A percentile compares a stretch with the other conserved stretches of the same genome.
These are phyloP conservation scores for Nannizziopsis barbatae DNA, from an alignment of 2,329 filamentous ascomycete species.

Conservation along the genomic window DNA sequence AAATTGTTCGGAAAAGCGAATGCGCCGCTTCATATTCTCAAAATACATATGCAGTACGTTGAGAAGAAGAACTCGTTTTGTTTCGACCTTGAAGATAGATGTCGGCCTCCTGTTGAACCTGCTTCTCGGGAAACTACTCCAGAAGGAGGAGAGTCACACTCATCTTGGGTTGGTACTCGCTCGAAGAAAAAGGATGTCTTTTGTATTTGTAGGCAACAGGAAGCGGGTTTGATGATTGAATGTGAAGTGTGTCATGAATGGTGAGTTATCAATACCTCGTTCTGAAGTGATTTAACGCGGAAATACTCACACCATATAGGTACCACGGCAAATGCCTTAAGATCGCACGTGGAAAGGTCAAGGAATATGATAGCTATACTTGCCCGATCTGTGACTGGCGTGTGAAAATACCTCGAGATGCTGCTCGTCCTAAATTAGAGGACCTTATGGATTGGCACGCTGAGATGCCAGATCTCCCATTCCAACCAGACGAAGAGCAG, in stretches of 20 bases:
- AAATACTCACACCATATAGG: conserved; percentile 41
- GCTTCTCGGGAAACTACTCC: conserved; percentile 71
- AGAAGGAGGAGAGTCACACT: conserved; percentile 40
- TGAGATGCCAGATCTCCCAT: conserved; percentile 68
- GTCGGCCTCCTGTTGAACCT: conserved; percentile 80
- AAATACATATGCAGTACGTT: conserved; percentile 88
- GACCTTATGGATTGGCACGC: conserved; percentile 75
- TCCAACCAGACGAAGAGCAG: conserved; percentile 91
- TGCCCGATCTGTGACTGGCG: conserved; percentile 97
- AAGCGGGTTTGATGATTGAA: conserved; percentile 99
- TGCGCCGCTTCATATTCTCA: conserved; percentile 88
- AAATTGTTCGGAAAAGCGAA: conserved; percentile 98
- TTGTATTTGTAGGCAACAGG: conserved; percentile 85
- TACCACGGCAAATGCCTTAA: conserved; percentile 98
- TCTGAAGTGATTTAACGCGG: neutral
- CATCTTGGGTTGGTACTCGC: conserved; percentile 37
- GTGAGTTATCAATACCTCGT: conserved; percentile 43
- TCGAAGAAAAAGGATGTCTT: conserved; percentile 68
- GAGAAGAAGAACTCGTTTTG: conserved; percentile 79
- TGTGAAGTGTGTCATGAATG: conserved; percentile 97
- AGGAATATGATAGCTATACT: conserved; percentile 96
- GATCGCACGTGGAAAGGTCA: conserved; percentile 93
- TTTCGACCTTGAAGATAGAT: conserved; percentile 83
- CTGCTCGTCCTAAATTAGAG: conserved; percentile 86
- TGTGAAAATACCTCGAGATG: conserved; percentile 91